Percentiles rank a stretch among this genome's conserved stretches.
Conservation (phyloP, 1,284 basidiomycete genomes). For the Phellinidium pouzarii region DNA sequence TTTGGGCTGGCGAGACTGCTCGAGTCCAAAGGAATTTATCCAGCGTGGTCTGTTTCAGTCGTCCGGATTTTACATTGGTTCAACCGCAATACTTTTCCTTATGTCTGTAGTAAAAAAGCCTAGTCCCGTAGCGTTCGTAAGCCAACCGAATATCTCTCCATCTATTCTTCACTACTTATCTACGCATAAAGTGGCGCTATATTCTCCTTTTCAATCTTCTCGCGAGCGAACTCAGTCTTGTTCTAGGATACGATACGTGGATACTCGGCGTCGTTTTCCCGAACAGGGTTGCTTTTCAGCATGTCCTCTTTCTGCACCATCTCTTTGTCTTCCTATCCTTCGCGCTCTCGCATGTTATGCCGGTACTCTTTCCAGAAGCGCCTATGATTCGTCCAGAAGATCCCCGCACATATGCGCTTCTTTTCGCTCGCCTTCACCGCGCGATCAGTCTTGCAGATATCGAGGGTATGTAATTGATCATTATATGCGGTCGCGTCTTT, state of each 20-base stretch:
- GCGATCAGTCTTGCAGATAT: slow-evolving; percentile 23
- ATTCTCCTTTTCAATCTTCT: slow-evolving; percentile 55
- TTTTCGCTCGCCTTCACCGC: slow-evolving; percentile 23
- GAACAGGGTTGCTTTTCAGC: slow-evolving; percentile 60
- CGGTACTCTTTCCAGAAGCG: slow-evolving; percentile 48
- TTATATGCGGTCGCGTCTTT: slow-evolving; percentile 4
- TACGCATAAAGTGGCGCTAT: slow-evolving; percentile 58
- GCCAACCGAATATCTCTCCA: slow-evolving; percentile 26
- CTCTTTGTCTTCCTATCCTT: slow-evolving; percentile 67
- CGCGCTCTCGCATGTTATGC: slow-evolving; percentile 60
- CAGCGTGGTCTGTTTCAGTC: slow-evolving; percentile 59
- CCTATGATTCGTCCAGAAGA: slow-evolving; percentile 23
- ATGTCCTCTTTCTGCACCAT: slow-evolving; percentile 70
- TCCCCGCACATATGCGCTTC: slow-evolving; percentile 19
- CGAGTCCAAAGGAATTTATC: slow-evolving; percentile 66
- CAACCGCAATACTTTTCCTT: slow-evolving; percentile 54
- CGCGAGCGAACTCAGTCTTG: slow-evolving; percentile 52
- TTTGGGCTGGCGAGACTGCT: slow-evolving; percentile 58
- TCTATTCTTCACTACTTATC: slow-evolving; percentile 12
- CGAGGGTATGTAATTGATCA: slow-evolving; percentile 25
- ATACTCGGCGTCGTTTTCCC: slow-evolving; percentile 53
- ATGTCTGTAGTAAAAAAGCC: slow-evolving; percentile 56
- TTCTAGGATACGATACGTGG: slow-evolving; percentile 25
- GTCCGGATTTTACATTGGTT: slow-evolving; percentile 67
- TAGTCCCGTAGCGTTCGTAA: slow-evolving; percentile 59